Base-by-base conservation (phyloP, 495 filamentous ascomycete genomes). In the Trichoderma virens region DNA sequence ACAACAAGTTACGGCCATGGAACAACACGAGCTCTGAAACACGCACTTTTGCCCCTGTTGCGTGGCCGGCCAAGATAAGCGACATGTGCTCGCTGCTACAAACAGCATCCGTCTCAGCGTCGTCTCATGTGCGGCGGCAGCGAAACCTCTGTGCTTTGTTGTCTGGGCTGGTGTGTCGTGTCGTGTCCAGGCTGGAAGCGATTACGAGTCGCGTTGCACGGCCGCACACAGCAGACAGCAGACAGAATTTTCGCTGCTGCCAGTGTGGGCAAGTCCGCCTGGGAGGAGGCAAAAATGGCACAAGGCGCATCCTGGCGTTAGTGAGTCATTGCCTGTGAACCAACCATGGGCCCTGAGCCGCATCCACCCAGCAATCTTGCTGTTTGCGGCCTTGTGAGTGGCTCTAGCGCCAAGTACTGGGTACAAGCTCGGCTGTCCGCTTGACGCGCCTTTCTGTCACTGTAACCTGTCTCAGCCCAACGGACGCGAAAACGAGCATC, bases 201-300 rank as follows among this genome's bases (percentile, higher is more conserved):
- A 56, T 56, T 56, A 56, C 51, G 51, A 56, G 51, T 56, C 51
- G 51, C 51, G 27, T 56, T 25, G 51, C 51, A 56, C 51, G 9
- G 51, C 51, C 51, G 51, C 51, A 56, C 51, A 56, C 51, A 56
- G 51, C 51, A 56, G 51, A 56, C n/a, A n/a, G n/a, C n/a, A n/a
- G n/a, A n/a, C n/a, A n/a, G n/a, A 30, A 28, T 56, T 56, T 56
- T 25, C 20, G 6, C 43, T 7, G 14, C 51, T 20, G 51, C 51
- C 25, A 13, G 51, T 56, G 51, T 28, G 25, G 51, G 25, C 23
- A 47, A 47, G 25, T 16, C 20, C 51, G 51, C 20, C 30, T 27
- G 51, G 51, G 51, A 56, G 45, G 45, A 51, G 51, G 51, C 51
- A 18, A 56, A 56, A 56, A 56, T 56, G 51, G 51, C 51, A 56